Conservation (phyloP, 176 grass and related monocot genomes). For the Themeda triandra region DNA sequence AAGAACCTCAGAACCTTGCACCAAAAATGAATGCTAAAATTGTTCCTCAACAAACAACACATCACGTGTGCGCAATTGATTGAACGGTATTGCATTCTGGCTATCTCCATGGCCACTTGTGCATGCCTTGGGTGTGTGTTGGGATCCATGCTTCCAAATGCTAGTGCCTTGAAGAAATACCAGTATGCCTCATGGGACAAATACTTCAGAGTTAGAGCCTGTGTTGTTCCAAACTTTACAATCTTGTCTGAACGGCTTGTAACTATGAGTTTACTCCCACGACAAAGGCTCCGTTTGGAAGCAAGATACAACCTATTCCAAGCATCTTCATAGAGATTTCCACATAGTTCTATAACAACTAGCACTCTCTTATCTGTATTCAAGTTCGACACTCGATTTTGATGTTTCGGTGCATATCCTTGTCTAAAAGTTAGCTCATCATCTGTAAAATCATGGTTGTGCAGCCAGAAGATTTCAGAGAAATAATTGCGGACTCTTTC, state of each 20-base stretch:
- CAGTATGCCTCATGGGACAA: not conserved
- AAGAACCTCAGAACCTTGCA: too few species aligned
- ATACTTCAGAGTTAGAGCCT: not conserved
- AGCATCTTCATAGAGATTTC: not conserved
- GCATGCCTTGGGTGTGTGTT: not conserved
- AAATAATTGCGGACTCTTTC: too few species aligned
- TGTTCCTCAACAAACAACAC: too few species aligned
- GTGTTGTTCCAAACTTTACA: not conserved
- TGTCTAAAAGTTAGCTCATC: too few species aligned
- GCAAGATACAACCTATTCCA: too few species aligned
- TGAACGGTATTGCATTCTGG: too few species aligned
- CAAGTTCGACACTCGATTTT: not conserved
- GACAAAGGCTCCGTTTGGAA: not conserved
- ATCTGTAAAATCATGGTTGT: too few species aligned
- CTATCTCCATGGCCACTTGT: not conserved
- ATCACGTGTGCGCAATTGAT: too few species aligned
- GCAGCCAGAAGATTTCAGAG: too few species aligned
- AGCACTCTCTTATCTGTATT: not conserved
- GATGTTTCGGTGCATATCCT: not conserved
- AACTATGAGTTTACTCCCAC: conserved; percentile 17
- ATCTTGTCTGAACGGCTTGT: not conserved
- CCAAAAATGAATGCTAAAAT: too few species aligned
- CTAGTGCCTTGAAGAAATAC: too few species aligned
- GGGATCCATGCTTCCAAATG: too few species aligned
- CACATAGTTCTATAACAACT: not conserved